A percentile compares a stretch with the other conserved stretches of the same genome.
Conservation (phyloP, 1,139 yeast species). For the Yamadazyma buinensis region DNA sequence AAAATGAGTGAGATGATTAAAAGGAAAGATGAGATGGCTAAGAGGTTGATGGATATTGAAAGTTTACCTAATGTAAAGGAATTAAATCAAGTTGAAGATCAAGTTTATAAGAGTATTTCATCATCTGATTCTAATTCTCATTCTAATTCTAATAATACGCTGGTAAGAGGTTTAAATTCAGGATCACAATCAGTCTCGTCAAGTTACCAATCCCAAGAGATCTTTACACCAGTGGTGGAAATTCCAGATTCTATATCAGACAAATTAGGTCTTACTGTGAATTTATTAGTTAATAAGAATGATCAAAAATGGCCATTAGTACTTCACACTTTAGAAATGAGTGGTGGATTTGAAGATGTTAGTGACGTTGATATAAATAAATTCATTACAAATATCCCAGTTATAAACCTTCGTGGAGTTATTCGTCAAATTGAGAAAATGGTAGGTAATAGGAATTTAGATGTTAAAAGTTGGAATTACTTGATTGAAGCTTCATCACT, state of each 20-base stretch:
- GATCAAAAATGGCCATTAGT: constrained; percentile 57
- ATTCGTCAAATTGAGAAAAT: constrained; percentile 31
- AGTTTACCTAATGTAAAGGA: constrained; percentile 14
- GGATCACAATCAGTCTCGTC: constrained; percentile 4
- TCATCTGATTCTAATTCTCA: background rate
- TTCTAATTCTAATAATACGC: background rate
- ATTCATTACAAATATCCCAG: constrained; percentile 46
- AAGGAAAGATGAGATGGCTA: constrained; percentile 14
- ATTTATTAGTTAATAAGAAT: constrained; percentile 40
- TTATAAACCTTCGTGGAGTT: constrained; percentile 26
- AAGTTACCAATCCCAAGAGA: too few relatives aligned
- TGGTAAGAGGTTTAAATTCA: background rate
- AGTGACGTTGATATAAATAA: constrained; percentile 31
- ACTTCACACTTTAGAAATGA: constrained; percentile 37
- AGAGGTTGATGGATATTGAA: constrained; percentile 10
- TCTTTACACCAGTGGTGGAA: constrained; percentile 17
- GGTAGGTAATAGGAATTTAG: constrained; percentile 32
- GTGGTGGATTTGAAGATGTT: constrained; percentile 41
- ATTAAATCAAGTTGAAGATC: constrained; percentile 12
- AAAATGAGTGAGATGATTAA: constrained; percentile 21
- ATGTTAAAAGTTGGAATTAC: constrained; percentile 34
- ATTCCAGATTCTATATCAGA: constrained; percentile 43
- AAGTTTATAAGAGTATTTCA: constrained; percentile 15
- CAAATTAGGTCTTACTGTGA: constrained; percentile 46
- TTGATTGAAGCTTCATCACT: constrained; percentile 41